Evolutionary conservation across 2,329 filamentous ascomycete genomes (phyloP), one percentile per base, ranked within the genome.

Genomic region (Colletotrichum cereale): DNA sequence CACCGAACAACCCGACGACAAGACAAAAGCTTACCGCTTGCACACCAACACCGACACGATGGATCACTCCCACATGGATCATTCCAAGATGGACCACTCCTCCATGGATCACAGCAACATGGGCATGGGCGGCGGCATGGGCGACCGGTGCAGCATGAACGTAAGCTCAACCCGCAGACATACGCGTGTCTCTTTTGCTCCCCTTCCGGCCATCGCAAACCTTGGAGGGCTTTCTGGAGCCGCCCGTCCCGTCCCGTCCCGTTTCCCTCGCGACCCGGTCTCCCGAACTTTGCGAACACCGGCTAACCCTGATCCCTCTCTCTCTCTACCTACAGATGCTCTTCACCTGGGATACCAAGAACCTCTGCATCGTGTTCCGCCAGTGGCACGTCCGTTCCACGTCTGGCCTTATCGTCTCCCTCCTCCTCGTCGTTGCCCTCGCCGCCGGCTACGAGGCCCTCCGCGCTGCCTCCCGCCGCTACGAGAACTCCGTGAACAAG

Each of bases 321-420:
- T 62, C 26, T 18, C 31, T 38, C 31, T 60, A 24, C 29, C 31
- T 62, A 26, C 76, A 97, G 95, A 98, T 98, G 96, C 90, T 98
- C 75, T 99, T 99, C 86, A 98, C 95, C 73, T 99, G 96, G 96
- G 90, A 95, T 81, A 96, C 95, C 3, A 89, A 87, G 67, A 93
- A 98, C 84, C 93, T 99, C 75, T 99, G 96, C 88, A 97, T 99
- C 82, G 90, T 99, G 82, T 99, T 98, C 87, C 88, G 88, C 77
- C 90, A 91, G 83, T 99, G 96, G 96, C 95, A 93, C 83, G 84
- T 99, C 81, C 91, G 88, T 73, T 91, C 91, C 73, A 91, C 91
- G 3, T 78, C 89, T 63, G 92, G 92, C 42, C 91, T 99, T 69
- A 77, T 98, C 80, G 81, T 95, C 78, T 97, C 96, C 36, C 91